A percentile compares a stretch with the other conserved stretches of the same genome.
These are phyloP conservation scores for Kodamaea kaohsiungensis DNA, from an alignment of 805 yeast species.

Conservation along the genomic window DNA sequence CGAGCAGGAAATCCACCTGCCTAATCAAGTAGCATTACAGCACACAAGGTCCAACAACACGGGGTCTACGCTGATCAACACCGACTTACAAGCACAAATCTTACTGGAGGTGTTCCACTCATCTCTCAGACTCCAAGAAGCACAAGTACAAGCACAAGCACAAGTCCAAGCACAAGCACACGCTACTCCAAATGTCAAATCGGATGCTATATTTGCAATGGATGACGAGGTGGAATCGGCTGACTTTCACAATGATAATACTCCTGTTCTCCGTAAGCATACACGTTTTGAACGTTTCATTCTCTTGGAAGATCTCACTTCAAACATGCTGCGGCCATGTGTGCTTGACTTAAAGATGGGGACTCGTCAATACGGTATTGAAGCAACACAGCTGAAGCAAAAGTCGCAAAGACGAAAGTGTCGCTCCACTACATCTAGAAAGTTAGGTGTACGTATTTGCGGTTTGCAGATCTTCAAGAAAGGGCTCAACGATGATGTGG, in stretches of 20 bases:
- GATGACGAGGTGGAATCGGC: constrained; percentile 36
- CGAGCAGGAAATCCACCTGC: neutral
- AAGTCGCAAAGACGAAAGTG: constrained; percentile 83
- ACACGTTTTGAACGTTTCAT: constrained; percentile 79
- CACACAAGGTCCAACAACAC: constrained; percentile 16
- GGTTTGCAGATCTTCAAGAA: constrained; percentile 65
- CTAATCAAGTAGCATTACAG: neutral
- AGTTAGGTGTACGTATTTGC: constrained; percentile 88
- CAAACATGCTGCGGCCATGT: constrained; percentile 80
- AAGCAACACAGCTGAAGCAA: constrained; percentile 72
- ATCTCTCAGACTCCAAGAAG: constrained; percentile 11
- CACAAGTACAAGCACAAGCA: neutral
- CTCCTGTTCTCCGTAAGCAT: constrained; percentile 31
- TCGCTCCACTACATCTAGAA: constrained; percentile 71
- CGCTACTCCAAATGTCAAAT: constrained; percentile 21
- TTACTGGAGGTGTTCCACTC: constrained; percentile 41
- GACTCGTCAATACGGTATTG: constrained; percentile 97
- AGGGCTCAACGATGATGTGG: constrained; percentile 3
- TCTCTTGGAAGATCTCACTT: constrained; percentile 85
- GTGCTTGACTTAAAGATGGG: constrained; percentile 98
- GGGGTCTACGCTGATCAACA: constrained; percentile 39
- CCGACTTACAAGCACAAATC: constrained; percentile 40
- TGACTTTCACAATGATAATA: neutral
- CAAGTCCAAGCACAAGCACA: neutral
- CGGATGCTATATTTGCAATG: constrained; percentile 47